Conservation (phyloP, 2,329 filamentous ascomycete genomes). For the Paramyrothecium roridum region DNA sequence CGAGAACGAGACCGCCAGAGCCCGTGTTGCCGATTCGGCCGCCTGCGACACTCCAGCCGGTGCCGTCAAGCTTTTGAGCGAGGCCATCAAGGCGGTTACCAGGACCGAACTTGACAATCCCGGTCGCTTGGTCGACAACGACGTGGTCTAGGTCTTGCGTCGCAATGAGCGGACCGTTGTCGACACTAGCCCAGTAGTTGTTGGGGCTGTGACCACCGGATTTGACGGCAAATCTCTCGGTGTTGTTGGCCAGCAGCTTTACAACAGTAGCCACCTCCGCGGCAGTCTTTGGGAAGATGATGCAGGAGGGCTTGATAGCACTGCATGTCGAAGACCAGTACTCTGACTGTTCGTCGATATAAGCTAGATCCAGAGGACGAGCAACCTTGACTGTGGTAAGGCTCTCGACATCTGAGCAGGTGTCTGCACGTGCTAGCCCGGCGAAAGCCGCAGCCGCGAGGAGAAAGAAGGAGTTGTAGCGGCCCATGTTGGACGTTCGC, state of each 20-base stretch:
- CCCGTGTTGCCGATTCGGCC: constrained; percentile 44
- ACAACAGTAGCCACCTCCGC: constrained; percentile 52
- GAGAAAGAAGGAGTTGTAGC: background rate
- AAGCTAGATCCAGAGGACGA: constrained; percentile 22
- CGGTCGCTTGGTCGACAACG: constrained; percentile 29
- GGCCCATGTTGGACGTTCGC: background rate
- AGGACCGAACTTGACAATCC: constrained; percentile 40
- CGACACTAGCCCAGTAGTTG: constrained; percentile 47
- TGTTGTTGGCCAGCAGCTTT: constrained; percentile 40
- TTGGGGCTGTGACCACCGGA: constrained; percentile 58
- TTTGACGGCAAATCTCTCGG: constrained; percentile 51
- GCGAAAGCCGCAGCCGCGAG: background rate
- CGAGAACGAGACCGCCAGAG: constrained; percentile 48
- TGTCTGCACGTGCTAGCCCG: constrained; percentile 3
- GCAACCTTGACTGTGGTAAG: constrained; percentile 2
- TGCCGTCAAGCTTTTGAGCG: constrained; percentile 33
- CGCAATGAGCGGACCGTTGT: constrained; percentile 46
- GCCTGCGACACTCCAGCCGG: constrained; percentile 38
- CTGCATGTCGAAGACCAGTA: constrained; percentile 44
- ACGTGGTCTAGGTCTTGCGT: constrained; percentile 36
- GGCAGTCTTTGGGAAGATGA: constrained; percentile 42
- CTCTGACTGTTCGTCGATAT: constrained; percentile 32
- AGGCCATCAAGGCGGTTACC: constrained; percentile 42
- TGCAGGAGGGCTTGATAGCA: constrained; percentile 42
- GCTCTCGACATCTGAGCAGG: constrained; percentile 3